Conservation (phyloP, 192 early-diverging fungal genomes). For the Glomus cerebriforme region DNA sequence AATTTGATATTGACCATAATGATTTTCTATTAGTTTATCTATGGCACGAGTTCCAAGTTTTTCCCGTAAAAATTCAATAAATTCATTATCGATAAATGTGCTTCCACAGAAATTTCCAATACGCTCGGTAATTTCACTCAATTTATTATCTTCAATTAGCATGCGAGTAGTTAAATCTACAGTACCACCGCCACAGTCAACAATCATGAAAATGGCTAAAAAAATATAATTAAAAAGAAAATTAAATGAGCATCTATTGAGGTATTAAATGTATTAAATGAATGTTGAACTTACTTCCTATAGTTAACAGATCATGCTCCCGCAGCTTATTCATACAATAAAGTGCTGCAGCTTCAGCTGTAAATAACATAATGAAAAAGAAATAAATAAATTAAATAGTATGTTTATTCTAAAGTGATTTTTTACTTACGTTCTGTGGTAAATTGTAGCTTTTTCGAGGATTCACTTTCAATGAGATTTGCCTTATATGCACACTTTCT, state of each 20-base stretch:
- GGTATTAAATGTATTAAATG: no score
- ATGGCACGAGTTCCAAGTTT: not conserved
- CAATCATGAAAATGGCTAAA: not conserved
- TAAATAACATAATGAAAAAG: not conserved
- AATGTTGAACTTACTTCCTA: not conserved
- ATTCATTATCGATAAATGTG: not conserved
- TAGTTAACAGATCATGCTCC: not conserved
- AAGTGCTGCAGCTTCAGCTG: constrained; percentile 19
- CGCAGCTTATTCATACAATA: not conserved
- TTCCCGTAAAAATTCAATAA: not conserved
- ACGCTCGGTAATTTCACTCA: not conserved
- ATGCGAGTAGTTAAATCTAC: not conserved
- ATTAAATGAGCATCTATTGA: not conserved
- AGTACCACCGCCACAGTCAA: not conserved
- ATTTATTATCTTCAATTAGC: not conserved
- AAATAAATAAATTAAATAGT: not conserved
- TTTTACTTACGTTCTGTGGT: constrained; percentile 24
- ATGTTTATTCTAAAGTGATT: not conserved
- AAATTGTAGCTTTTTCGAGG: not conserved
- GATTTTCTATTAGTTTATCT: not conserved
- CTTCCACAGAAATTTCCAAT: not conserved
- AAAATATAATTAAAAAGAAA: not conserved
- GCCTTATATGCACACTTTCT: not conserved
- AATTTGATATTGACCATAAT: not conserved
- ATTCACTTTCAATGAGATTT: not conserved